Conservation (phyloP, 805 yeast genomes). For the Candida andamanensis region DNA sequence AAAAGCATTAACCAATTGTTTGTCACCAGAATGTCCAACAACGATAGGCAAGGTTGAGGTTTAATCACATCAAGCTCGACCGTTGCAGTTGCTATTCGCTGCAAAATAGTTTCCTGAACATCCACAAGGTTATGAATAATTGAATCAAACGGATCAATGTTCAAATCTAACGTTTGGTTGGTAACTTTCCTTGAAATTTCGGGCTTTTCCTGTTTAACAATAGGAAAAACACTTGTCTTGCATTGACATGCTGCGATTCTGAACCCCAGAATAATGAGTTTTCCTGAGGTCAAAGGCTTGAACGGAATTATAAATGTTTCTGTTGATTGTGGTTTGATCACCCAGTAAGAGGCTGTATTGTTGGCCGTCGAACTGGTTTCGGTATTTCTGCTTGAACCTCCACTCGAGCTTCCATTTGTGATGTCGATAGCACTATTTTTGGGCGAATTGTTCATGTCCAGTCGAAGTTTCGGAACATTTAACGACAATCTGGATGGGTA, state of each 20-base stretch:
- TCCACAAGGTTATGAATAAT: neutral
- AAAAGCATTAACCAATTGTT: slow-evolving; percentile 70
- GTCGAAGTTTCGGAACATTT: slow-evolving; percentile 7
- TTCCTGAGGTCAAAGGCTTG: slow-evolving; percentile 47
- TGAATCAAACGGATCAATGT: neutral
- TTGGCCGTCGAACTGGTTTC: neutral
- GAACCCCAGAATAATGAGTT: slow-evolving; percentile 47
- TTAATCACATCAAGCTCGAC: slow-evolving; percentile 31
- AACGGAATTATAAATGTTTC: slow-evolving; percentile 41
- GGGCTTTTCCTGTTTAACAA: slow-evolving; percentile 26
- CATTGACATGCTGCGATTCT: slow-evolving; percentile 49
- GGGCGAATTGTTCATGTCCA: slow-evolving; percentile 1
- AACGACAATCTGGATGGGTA: slow-evolving; percentile 5
- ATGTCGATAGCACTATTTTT: neutral
- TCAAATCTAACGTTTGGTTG: neutral
- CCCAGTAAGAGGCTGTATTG: slow-evolving; percentile 7
- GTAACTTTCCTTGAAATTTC: no score
- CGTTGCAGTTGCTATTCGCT: slow-evolving; percentile 1
- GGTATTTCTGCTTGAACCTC: neutral
- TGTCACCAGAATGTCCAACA: slow-evolving; percentile 47
- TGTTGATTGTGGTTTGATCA: slow-evolving; percentile 23
- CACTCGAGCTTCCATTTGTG: slow-evolving; percentile 1
- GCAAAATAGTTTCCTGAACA: no score
- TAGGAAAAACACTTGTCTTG: slow-evolving; percentile 38
- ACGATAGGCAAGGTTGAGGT: slow-evolving; percentile 57